phyloP scores from a whole-genome alignment of 176 grass and related monocot species.

The Dactylis glomerata region DNA sequence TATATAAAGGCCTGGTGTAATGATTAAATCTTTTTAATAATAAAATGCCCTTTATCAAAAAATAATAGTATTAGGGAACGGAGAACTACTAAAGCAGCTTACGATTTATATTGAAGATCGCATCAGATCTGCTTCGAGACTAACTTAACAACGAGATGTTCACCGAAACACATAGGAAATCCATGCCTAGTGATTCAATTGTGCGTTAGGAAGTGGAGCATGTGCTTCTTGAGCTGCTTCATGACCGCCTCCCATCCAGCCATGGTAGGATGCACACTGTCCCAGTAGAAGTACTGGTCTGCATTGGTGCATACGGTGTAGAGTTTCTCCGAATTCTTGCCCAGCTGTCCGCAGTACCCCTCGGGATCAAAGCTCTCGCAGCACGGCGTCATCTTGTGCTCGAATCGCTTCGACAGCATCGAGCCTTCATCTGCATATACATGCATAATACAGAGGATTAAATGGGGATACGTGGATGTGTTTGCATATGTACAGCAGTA shows the following conservation, averaged over 20 bases:
- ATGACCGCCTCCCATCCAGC: slow-evolving; percentile 32
- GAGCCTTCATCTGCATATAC: not conserved
- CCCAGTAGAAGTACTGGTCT: slow-evolving; percentile 37
- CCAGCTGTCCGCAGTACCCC: slow-evolving; percentile 21
- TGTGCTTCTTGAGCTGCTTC: slow-evolving; percentile 4
- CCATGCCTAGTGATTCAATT: not conserved
- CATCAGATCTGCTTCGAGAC: too few relatives aligned
- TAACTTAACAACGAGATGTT: too few relatives aligned
- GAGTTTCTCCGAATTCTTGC: not conserved
- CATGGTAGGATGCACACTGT: slow-evolving; percentile 30
- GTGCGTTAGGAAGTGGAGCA: not conserved
- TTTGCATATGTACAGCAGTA: not conserved
- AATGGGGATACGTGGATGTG: not conserved
- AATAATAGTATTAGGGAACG: too few relatives aligned
- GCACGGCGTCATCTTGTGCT: slow-evolving; percentile 34
- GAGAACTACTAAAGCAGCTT: too few relatives aligned
- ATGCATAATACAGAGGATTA: not conserved
- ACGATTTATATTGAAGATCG: too few relatives aligned
- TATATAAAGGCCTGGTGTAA: too few relatives aligned
- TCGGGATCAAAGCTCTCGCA: slow-evolving; percentile 27
- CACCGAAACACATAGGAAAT: too few relatives aligned
- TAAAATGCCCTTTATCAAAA: too few relatives aligned
- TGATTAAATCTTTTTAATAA: too few relatives aligned
- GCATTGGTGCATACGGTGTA: slow-evolving; percentile 16
- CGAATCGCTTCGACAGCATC: slow-evolving; percentile 4